Percentiles rank a stretch among this genome's conserved stretches.
Evolutionary conservation across 345 rosid species (phyloP).

Genomic region (Erodium maritimum): DNA sequence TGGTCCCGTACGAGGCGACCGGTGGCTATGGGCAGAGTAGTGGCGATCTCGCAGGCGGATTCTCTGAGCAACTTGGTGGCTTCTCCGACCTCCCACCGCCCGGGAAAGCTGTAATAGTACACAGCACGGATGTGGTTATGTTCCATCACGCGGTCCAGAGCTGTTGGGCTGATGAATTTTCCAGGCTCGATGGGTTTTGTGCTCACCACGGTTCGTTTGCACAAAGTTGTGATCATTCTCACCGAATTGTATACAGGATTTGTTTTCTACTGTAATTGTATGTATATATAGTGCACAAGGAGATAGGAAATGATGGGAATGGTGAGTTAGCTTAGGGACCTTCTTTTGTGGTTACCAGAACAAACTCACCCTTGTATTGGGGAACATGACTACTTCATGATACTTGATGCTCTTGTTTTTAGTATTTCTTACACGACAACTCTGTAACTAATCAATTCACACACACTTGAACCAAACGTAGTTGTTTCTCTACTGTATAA

Average conservation of each 20-base stretch:
- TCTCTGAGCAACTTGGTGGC: slow-evolving; percentile 32
- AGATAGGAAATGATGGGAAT: not conserved
- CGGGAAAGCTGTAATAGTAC: slow-evolving; percentile 33
- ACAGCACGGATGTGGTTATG: slow-evolving; percentile 37
- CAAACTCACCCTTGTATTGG: not conserved
- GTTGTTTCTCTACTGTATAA: no score
- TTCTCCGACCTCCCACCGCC: slow-evolving; percentile 23
- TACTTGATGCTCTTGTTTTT: not conserved
- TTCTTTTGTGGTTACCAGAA: not conserved
- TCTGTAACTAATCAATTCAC: no score
- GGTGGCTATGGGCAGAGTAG: slow-evolving; percentile 33
- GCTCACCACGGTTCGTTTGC: slow-evolving; percentile 71
- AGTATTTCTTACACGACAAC: not conserved
- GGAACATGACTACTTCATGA: not conserved
- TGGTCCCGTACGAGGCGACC: slow-evolving; percentile 39
- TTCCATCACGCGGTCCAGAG: slow-evolving; percentile 56
- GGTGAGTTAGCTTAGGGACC: not conserved
- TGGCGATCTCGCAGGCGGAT: slow-evolving; percentile 36
- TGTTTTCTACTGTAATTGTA: no score
- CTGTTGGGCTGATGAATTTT: slow-evolving; percentile 28
- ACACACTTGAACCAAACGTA: no score
- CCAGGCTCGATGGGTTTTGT: slow-evolving; percentile 40
- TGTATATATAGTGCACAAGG: no score
- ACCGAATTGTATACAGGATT: slow-evolving; percentile 5
- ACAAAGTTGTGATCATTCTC: slow-evolving; percentile 14